phyloP scores from a whole-genome alignment of 1,284 basidiomycete genomes.

The Ustilago esculenta region DNA sequence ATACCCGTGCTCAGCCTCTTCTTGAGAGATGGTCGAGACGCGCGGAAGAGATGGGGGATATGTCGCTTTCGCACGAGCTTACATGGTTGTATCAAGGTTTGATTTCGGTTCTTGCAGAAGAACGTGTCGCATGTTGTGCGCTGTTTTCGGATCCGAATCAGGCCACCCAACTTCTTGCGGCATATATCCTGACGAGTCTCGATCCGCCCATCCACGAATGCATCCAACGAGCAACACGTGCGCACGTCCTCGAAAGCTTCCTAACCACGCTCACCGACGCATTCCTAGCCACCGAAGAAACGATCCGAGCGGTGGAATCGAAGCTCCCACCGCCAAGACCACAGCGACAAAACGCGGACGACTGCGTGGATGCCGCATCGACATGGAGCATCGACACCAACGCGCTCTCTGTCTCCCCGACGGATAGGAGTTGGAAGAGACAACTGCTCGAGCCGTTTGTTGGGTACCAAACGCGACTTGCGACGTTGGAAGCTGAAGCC shows the following conservation, averaged over 20 bases:
- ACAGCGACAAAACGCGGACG: too few species aligned
- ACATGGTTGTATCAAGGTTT: slow-evolving; percentile 27
- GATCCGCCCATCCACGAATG: slow-evolving; percentile 31
- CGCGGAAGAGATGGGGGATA: slow-evolving; percentile 19
- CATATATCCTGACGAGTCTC: slow-evolving; percentile 20
- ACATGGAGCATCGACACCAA: slow-evolving; percentile 24
- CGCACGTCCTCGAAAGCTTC: slow-evolving; percentile 24
- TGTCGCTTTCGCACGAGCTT: slow-evolving; percentile 20
- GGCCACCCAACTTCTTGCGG: slow-evolving; percentile 28
- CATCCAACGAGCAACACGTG: slow-evolving; percentile 20
- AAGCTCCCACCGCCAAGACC: too few species aligned
- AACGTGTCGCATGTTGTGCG: slow-evolving; percentile 27
- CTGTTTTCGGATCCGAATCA: slow-evolving; percentile 36
- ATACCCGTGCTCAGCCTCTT: slow-evolving; percentile 17
- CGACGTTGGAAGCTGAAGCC: slow-evolving; percentile 36
- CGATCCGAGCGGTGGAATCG: slow-evolving; percentile 10
- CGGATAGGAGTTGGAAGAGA: slow-evolving; percentile 29
- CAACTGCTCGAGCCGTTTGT: slow-evolving; percentile 36
- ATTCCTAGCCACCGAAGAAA: slow-evolving; percentile 33
- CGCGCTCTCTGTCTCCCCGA: slow-evolving; percentile 12
- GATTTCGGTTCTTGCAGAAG: slow-evolving; percentile 45
- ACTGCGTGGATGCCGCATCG: slow-evolving; percentile 2
- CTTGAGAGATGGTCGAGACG: too few species aligned
- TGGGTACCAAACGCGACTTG: slow-evolving; percentile 34
- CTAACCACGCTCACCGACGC: slow-evolving; percentile 25